Evolutionary conservation across 2,329 filamentous ascomycete species (phyloP), one percentile per base, ranked within the genome.

Genomic region (Aureobasidium sp.): DNA sequence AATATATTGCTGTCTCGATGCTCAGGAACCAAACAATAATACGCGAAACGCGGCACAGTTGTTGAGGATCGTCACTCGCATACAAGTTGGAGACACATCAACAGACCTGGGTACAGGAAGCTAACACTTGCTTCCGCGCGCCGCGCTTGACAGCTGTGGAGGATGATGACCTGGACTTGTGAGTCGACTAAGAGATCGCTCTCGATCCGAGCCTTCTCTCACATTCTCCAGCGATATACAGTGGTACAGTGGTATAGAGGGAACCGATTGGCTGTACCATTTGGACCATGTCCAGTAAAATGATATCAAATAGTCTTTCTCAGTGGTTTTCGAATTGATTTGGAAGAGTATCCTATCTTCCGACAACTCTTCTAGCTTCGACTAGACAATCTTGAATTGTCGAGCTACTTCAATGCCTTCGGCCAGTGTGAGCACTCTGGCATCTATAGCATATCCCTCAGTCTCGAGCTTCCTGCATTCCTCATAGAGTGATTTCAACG

Each of bases 391-490:
- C 61, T 70, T 76, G 72, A 72, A 77, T 51, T 71, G 64, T 76
- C 85, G 88, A 25, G 87, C 87, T 64, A 90, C 75, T 70, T 92
- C 85, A 63, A 93, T 85, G 0, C 89, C 89, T 72, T 93, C 89
- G 0, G 89, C 90, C 49, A 93, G 74, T 5, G 88, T 90, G 1
- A 87, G 89, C 2, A 93, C 86, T 42, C 89, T 79, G 6, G 89
- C 89, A 73, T 94, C 90, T 66, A 94, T 89, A 1, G 87, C 89
- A 72, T 83, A 91, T 0, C 90, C 90, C 65, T 90, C 78, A 2
- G 76, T 76, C 69, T 91, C 88, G 1, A 91, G 77, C 65, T 73
- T 81, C 71, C 84, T 84, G 70, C 86, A 86, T 59, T 79, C 75
- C 37, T 81, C 77, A 69, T 84, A 85, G 47, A 86, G 71, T 68